phyloP scores from a whole-genome alignment of 208 protist species.

The Wallacemonas sp. region DNA sequence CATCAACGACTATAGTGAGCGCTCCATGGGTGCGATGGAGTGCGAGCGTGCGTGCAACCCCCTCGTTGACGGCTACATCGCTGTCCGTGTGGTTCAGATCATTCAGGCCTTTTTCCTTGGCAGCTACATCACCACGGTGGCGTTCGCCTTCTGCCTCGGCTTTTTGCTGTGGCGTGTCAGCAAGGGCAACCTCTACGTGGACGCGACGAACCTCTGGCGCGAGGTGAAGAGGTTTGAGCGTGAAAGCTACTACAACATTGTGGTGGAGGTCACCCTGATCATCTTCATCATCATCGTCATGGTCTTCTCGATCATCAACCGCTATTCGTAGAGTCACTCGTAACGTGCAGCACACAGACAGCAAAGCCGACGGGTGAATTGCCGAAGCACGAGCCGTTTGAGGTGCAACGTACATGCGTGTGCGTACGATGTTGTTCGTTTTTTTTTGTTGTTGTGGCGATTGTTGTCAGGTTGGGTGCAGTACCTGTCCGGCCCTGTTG shows the following conservation, averaged over 20 bases:
- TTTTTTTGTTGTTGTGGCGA: too few relatives aligned
- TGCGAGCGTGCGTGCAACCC: conserved; percentile 81
- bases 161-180: conserved; percentile 53
- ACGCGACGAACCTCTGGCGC: conserved; percentile 80
- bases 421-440: too few relatives aligned
- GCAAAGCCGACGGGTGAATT: too few relatives aligned
- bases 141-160: conserved; percentile 34
- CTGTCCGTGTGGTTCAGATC: conserved; percentile 62
- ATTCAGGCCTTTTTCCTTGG: conserved; percentile 51
- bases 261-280: conserved; percentile 56
- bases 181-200: conserved; percentile 59
- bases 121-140: conserved; percentile 45
- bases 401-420: too few relatives aligned
- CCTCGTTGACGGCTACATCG: conserved; percentile 73
- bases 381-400: too few relatives aligned
- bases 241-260: conserved; percentile 64
- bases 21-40: conserved; percentile 73
- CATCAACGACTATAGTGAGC: conserved; percentile 81
- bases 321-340: conserved; percentile 28
- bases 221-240: conserved; percentile 62
- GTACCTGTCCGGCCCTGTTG: too few relatives aligned
- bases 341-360: too few relatives aligned
- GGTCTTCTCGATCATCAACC: conserved; percentile 66
- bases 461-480: too few relatives aligned
- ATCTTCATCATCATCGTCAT: conserved; percentile 56